Conservation (phyloP, 768 basidiomycete species). For the Russula ochroleuca region DNA sequence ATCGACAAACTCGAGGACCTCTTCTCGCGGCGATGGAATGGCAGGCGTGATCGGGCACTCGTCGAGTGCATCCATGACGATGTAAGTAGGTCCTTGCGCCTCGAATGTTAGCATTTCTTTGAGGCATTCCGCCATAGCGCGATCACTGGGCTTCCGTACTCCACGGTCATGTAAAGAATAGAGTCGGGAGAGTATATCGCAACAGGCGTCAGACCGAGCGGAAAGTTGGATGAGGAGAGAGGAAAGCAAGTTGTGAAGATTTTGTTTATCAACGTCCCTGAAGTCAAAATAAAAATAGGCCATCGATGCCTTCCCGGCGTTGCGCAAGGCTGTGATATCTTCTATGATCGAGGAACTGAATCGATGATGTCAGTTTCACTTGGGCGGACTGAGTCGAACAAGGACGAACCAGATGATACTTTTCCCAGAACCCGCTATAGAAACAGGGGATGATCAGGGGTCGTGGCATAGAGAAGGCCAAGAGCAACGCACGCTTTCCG, state of each 20-base stretch:
- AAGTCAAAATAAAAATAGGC: conserved; percentile 2
- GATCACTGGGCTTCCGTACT: background rate
- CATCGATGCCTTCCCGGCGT: background rate
- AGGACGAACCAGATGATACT: conserved; percentile 6
- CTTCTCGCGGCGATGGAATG: background rate
- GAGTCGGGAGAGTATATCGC: background rate
- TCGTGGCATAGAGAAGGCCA: background rate
- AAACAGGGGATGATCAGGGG: background rate
- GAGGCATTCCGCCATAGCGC: background rate
- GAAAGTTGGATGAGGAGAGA: conserved; percentile 5
- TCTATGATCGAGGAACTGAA: conserved; percentile 6
- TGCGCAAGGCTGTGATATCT: background rate
- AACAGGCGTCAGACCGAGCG: background rate
- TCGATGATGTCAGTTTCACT: background rate
- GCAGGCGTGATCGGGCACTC: background rate
- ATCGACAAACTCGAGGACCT: background rate
- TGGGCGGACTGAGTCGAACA: no score
- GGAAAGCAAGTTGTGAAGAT: background rate
- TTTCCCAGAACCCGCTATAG: conserved; percentile 6
- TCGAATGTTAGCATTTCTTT: background rate
- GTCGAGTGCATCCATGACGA: conserved; percentile 5
- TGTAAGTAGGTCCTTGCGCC: background rate
- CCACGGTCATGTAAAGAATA: background rate
- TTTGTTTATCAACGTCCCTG: background rate
- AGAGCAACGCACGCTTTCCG: background rate